Evolutionary conservation across 208 protist species (phyloP), one percentile per base, ranked within the genome.

Genomic region (Angomonas ambiguus): DNA sequence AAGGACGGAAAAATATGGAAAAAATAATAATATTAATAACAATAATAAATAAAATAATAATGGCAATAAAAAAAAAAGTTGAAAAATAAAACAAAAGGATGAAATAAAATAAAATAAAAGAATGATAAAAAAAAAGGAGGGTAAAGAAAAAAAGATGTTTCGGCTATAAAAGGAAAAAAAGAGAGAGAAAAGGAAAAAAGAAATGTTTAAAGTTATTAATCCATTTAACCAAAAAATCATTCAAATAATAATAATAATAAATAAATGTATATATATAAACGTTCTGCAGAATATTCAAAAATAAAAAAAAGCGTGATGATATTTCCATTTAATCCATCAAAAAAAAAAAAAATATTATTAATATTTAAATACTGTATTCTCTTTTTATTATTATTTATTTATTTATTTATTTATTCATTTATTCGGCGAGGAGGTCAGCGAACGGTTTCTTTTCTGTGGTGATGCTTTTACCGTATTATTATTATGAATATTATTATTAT

Each of bases 71-170:
- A 5, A 0, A 4, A 31, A 69, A n/a, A 24, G 20, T 51, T 30
- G 48, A 24, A 51, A 3, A 48, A 70, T 62, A 51, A 65, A 65
- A 30, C 13, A 69, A 65, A 51, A 71, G 35, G 24, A 30, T n/a
- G 24, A 20, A 65, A 22, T 16, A 10, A 33, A 2, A 45, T 0
- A 2, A 3, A 13, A 30, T 31, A 30, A 53, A 31, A 42, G 41
- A 70, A 10, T 42, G 24, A 30, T 59, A 27, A 49, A 22, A 69
- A 56, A 64, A 55, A 69, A 68, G 67, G 38, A 62, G 65, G 2
- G 53, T 53, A 71, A 20, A 38, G 24, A 11, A 55, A 65, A 55
- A 20, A 28, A 42, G 45, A 2, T 35, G 38, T 4, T 30, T 60
- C 16, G 13, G 13, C 13, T 25, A 22, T 51, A 51, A 63, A 64